Evolutionary conservation across 2,329 filamentous ascomycete species (phyloP).

Genomic region (Lachnellula willkommii): DNA sequence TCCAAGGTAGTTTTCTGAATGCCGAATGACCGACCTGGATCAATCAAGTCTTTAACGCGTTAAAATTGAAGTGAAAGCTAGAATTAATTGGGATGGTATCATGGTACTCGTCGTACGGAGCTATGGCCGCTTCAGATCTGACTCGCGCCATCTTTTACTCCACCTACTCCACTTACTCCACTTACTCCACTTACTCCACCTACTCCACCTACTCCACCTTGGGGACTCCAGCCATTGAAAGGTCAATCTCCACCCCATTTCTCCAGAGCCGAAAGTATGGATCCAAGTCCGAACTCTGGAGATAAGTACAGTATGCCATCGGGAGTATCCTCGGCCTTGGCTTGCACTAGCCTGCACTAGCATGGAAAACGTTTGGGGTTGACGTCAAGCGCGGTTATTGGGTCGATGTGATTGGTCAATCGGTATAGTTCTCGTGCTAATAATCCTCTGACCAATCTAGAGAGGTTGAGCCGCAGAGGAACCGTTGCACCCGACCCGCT

Average conservation of each 20-base stretch:
- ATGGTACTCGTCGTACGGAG: neutral
- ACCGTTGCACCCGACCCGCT: neutral
- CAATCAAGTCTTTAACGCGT: neutral
- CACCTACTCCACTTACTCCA: neutral
- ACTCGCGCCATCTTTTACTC: neutral
- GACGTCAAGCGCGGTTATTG: constrained; percentile 9
- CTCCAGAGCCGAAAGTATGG: neutral
- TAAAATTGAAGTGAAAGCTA: neutral
- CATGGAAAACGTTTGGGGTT: neutral
- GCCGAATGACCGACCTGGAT: neutral
- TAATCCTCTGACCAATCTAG: neutral
- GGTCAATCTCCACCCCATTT: too few relatives aligned
- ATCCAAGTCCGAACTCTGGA: neutral
- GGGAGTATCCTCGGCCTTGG: neutral
- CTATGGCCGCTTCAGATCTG: too few relatives aligned
- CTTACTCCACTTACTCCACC: too few relatives aligned
- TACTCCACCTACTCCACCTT: too few relatives aligned
- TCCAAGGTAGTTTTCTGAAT: neutral
- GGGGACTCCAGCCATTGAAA: neutral
- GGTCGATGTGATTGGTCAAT: constrained; percentile 8
- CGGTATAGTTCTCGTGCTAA: constrained; percentile 8
- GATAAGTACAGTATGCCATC: neutral
- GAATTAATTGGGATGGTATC: neutral
- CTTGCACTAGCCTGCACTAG: too few relatives aligned
- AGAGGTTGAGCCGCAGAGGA: neutral